Conservation (phyloP, 495 filamentous ascomycete species). For the Penicillium diatomitis region DNA sequence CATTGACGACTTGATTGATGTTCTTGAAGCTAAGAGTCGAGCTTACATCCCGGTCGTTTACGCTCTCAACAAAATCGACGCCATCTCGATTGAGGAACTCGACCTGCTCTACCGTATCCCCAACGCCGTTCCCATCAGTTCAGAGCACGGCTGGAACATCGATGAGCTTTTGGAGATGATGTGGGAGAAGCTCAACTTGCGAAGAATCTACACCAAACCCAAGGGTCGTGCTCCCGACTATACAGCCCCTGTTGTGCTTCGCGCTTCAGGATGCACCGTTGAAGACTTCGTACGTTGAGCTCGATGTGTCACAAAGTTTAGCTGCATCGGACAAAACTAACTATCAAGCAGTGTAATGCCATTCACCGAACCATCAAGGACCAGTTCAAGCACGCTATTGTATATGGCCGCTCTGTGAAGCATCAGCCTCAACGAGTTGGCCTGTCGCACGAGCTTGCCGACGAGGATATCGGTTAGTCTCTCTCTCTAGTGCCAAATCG, state of each 20-base stretch:
- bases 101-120: slow-evolving; percentile 95
- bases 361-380: slow-evolving; percentile 96
- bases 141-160: slow-evolving; percentile 97
- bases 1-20: slow-evolving; percentile 86
- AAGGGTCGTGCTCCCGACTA: slow-evolving; percentile 95
- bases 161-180: slow-evolving; percentile 95
- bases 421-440: slow-evolving; percentile 97
- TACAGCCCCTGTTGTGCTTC: slow-evolving; percentile 79
- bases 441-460: slow-evolving; percentile 79
- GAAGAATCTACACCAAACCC: slow-evolving; percentile 94
- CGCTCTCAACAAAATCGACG: slow-evolving; percentile 97
- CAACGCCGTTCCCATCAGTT: slow-evolving; percentile 92
- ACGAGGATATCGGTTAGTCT: slow-evolving; percentile 91
- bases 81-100: slow-evolving; percentile 94
- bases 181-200: slow-evolving; percentile 93
- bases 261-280: slow-evolving; percentile 71
- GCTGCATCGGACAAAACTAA: slow-evolving; percentile 16
- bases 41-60: slow-evolving; percentile 97
- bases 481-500: not conserved
- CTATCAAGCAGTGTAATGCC: slow-evolving; percentile 65
- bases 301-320: not conserved
- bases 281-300: slow-evolving; percentile 86
- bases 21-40: slow-evolving; percentile 89
- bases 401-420: slow-evolving; percentile 96
- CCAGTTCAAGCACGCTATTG: slow-evolving; percentile 89